Evolutionary conservation across 257 asterid species (phyloP).

Genomic region (Solanum medicagineum): DNA sequence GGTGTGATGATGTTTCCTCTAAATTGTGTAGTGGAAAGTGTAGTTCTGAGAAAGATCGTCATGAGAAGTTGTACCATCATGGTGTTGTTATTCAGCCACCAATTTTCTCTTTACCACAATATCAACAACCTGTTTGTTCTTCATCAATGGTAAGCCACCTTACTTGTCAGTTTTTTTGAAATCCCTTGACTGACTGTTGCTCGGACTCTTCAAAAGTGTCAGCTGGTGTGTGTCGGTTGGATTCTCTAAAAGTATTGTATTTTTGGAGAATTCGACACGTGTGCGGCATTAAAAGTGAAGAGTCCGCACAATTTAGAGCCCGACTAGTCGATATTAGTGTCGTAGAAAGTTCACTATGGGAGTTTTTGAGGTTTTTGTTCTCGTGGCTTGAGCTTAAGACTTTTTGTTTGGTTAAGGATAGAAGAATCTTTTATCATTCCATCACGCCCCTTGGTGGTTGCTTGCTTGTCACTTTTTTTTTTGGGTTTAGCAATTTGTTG

Average conservation of each 20-base stretch:
- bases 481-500: background rate
- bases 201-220: no score
- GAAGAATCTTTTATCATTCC: background rate
- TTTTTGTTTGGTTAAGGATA: background rate
- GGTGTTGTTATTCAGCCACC: slow-evolving; percentile 19
- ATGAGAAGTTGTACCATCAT: slow-evolving; percentile 18
- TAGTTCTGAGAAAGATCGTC: slow-evolving; percentile 17
- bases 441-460: background rate
- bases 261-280: no score
- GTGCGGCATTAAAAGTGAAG: no score
- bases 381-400: background rate
- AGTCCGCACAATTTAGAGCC: no score
- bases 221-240: no score
- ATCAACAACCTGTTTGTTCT: slow-evolving; percentile 25
- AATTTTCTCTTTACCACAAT: slow-evolving; percentile 24
- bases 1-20: slow-evolving; percentile 27
- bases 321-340: background rate
- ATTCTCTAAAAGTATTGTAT: no score
- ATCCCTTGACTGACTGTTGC: no score
- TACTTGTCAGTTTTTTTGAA: background rate
- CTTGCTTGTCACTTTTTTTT: background rate
- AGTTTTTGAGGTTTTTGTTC: background rate
- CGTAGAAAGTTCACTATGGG: background rate
- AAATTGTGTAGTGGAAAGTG: slow-evolving; percentile 31
- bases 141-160: slow-evolving; percentile 36